Evolutionary conservation across 164 flowering plant species (phyloP).

Genomic region (Hamamelis virginiana): DNA sequence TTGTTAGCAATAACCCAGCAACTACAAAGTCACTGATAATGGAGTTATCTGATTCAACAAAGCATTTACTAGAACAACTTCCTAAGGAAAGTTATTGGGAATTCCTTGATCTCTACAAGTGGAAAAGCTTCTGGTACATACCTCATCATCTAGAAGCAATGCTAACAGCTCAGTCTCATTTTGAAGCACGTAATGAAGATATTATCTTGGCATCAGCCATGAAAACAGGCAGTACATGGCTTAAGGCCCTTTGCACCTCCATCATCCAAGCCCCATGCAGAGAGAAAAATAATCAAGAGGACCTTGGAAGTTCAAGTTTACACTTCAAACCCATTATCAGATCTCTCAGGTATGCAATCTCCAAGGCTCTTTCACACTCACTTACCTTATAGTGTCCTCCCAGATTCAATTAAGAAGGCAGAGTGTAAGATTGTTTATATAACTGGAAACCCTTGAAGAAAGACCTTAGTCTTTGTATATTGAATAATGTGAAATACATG

Average conservation of each 20-base stretch:
- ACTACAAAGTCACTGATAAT: background rate
- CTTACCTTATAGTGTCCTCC: slow-evolving; percentile 8
- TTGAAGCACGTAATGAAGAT: background rate
- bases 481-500: too few relatives aligned
- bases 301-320: slow-evolving; percentile 6
- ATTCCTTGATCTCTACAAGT: background rate
- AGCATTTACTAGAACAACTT: background rate
- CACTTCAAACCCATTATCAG: background rate
- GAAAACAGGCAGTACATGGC: slow-evolving; percentile 23
- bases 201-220: background rate
- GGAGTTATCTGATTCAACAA: background rate
- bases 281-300: background rate
- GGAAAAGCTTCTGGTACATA: background rate
- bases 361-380: slow-evolving; percentile 21
- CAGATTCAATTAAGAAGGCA: slow-evolving; percentile 14
- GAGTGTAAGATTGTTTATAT: slow-evolving; percentile 22
- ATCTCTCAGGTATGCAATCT: slow-evolving; percentile 8
- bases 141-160: background rate
- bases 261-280: background rate
- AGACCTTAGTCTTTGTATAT: too few relatives aligned
- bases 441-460: slow-evolving; percentile 10
- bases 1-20: background rate
- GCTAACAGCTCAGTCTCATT: background rate
- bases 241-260: slow-evolving; percentile 18
- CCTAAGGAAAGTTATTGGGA: background rate